Percentiles rank a stretch among this genome's conserved stretches.
Conservation (phyloP, 768 basidiomycete species). For the Trichaptum fuscoviolaceum region DNA sequence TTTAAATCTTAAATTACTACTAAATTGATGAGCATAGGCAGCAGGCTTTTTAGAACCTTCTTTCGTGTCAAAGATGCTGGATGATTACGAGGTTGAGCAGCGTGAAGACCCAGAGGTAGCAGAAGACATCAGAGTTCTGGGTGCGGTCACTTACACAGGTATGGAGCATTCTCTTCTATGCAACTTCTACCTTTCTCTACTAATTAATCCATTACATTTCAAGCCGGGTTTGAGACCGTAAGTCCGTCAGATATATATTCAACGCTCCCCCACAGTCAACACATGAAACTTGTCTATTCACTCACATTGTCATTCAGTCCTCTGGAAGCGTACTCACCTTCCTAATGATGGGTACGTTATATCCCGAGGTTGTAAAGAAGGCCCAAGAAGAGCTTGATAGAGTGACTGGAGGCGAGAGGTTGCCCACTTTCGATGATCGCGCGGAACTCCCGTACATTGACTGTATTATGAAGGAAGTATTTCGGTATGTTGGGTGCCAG, state of each 20-base stretch:
- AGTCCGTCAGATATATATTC: too few relatives aligned
- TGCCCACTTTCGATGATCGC: constrained; percentile 26
- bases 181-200: too few relatives aligned
- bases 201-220: too few relatives aligned
- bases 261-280: too few relatives aligned
- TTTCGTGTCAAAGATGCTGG: not conserved
- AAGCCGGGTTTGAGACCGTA: constrained; percentile 10
- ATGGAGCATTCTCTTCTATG: too few relatives aligned
- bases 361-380: constrained; percentile 27
- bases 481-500: not conserved
- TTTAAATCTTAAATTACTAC: too few relatives aligned
- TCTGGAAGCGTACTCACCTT: constrained; percentile 15
- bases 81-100: not conserved
- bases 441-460: constrained; percentile 24
- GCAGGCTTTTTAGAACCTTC: not conserved
- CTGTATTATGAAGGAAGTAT: constrained; percentile 17
- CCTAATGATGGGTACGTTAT: constrained; percentile 24
- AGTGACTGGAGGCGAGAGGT: constrained; percentile 25
- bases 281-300: too few relatives aligned
- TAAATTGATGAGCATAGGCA: not conserved
- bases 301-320: too few relatives aligned
- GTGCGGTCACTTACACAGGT: not conserved
- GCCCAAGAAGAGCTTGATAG: constrained; percentile 32
- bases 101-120: not conserved
- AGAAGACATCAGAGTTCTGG: not conserved